Conservation (phyloP, 768 basidiomycete species). For the Lactarius quietus region DNA sequence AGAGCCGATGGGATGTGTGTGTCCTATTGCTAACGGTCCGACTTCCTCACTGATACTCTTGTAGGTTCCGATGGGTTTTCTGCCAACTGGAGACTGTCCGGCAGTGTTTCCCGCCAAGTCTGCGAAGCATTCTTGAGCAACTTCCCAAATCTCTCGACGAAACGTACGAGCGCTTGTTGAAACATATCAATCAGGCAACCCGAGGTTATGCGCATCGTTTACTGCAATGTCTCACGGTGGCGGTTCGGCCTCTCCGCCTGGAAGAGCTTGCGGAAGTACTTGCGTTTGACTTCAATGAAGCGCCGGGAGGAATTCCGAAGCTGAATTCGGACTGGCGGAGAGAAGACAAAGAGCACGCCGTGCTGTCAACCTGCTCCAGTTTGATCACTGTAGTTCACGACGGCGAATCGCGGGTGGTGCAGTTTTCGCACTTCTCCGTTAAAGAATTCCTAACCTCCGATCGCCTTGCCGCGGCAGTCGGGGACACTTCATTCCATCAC, state of each 20-base stretch:
- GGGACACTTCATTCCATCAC: too few species aligned
- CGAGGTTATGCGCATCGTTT: too few species aligned
- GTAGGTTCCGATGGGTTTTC: background rate
- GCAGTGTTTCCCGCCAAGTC: background rate
- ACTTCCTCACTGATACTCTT: background rate
- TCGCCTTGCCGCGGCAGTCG: too few species aligned
- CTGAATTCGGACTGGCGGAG: background rate
- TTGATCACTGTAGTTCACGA: too few species aligned
- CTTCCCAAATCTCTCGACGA: background rate
- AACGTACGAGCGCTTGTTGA: background rate
- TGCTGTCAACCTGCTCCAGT: too few species aligned
- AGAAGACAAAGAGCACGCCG: too few species aligned
- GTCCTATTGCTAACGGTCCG: rapidly evolving
- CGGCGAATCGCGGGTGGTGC: too few species aligned
- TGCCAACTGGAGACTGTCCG: too few species aligned
- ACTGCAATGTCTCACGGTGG: too few species aligned
- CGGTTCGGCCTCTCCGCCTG: too few species aligned
- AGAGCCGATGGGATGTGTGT: background rate
- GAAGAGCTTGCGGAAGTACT: background rate
- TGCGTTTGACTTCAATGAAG: background rate
- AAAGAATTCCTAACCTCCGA: too few species aligned
- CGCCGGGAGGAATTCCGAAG: background rate
- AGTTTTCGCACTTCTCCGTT: too few species aligned
- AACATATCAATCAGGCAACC: background rate
- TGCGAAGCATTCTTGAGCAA: background rate